A percentile compares a stretch with the other conserved stretches of the same genome.
phyloP scores from a whole-genome alignment of 768 basidiomycete genomes.

The Phlegmacium glaucopus region DNA sequence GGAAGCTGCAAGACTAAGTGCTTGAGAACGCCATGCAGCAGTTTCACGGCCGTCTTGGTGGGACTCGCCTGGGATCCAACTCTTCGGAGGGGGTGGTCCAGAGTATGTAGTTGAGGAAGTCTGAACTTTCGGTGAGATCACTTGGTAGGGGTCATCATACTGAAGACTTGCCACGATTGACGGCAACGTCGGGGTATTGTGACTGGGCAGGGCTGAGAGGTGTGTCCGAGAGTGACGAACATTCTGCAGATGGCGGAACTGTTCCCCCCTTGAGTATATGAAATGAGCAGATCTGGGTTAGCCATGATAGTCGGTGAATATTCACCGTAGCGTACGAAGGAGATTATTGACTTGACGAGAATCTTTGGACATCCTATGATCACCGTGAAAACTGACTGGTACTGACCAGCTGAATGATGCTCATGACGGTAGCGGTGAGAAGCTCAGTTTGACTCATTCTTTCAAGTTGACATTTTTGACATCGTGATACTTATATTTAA shows the following conservation, averaged over 20 bases:
- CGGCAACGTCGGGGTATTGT: conserved; percentile 46
- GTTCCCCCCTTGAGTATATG: conserved; percentile 53
- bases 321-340: conserved; percentile 51
- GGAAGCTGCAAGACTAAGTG: conserved; percentile 50
- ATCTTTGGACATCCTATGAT: background rate
- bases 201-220: conserved; percentile 22
- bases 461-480: too few relatives aligned
- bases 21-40: conserved; percentile 50
- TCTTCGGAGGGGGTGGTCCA: conserved; percentile 53
- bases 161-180: conserved; percentile 30
- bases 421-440: too few relatives aligned
- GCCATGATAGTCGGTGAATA: background rate
- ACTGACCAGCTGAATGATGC: background rate
- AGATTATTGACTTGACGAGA: conserved; percentile 37
- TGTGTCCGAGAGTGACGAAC: conserved; percentile 34
- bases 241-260: conserved; percentile 65
- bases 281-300: background rate
- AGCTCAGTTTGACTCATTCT: too few relatives aligned
- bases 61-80: conserved; percentile 42
- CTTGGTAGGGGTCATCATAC: conserved; percentile 8
- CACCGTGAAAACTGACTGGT: too few relatives aligned
- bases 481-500: conserved; percentile 7
- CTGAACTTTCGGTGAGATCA: conserved; percentile 1
- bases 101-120: conserved; percentile 25
- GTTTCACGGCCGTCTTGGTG: conserved; percentile 24